Conservation (phyloP, 1,284 basidiomycete species). For the Rhodotorula mucilaginosa region DNA sequence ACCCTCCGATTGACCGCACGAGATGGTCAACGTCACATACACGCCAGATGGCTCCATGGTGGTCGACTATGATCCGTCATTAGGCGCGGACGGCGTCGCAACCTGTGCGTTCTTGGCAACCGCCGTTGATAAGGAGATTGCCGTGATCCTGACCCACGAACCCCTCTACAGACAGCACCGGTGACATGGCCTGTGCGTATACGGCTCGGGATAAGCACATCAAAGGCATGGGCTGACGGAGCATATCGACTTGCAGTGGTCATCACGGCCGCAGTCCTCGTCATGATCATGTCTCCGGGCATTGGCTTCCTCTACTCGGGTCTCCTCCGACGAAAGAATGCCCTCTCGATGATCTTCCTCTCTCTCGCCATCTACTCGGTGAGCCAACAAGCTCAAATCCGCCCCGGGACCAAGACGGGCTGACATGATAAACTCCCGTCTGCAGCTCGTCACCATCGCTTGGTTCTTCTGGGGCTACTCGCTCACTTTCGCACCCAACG, state of each 20-base stretch:
- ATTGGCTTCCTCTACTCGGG: constrained; percentile 34
- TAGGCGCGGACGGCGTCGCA: constrained; percentile 3
- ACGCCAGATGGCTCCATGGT: constrained; percentile 23
- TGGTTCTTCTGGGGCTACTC: constrained; percentile 49
- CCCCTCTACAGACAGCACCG: constrained; percentile 11
- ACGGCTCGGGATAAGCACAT: neutral
- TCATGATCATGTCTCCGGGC: constrained; percentile 71
- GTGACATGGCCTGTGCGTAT: constrained; percentile 26
- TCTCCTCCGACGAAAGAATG: constrained; percentile 58
- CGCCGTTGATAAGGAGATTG: neutral
- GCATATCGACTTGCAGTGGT: constrained; percentile 1
- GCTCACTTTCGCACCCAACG: constrained; percentile 52
- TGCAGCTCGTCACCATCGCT: constrained; percentile 49
- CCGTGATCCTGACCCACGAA: neutral
- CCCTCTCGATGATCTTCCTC: constrained; percentile 86
- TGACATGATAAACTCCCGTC: neutral
- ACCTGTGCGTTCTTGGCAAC: constrained; percentile 3
- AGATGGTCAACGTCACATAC: constrained; percentile 33
- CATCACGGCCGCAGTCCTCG: constrained; percentile 50
- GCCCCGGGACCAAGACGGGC: neutral
- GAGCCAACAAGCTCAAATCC: constrained; percentile 47
- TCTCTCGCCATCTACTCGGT: constrained; percentile 72
- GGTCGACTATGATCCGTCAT: constrained; percentile 13
- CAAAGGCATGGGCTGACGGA: neutral
- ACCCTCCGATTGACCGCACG: neutral